A percentile compares a stretch with the other conserved stretches of the same genome.
Evolutionary conservation across 495 filamentous ascomycete genomes (phyloP).

Genomic region (Penicillium robsamsonii): DNA sequence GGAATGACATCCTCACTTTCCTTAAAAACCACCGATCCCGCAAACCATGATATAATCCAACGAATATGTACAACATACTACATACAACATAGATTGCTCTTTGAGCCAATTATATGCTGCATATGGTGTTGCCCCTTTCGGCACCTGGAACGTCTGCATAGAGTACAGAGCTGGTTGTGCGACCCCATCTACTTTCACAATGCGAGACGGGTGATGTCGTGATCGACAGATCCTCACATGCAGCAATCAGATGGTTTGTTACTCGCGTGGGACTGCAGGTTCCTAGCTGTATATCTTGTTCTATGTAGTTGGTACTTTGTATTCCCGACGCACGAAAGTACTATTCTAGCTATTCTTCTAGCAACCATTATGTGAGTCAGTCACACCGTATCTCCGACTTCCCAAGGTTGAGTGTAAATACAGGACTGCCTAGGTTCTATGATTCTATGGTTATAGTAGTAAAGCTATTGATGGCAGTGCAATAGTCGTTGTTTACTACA

Average conservation of each 20-base stretch:
- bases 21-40: not conserved
- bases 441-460: not conserved
- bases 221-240: slow-evolving; percentile 17
- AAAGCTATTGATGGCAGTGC: not conserved
- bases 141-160: not conserved
- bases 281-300: not conserved
- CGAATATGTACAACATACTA: not conserved
- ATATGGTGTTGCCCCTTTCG: not conserved
- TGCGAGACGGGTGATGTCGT: slow-evolving; percentile 13
- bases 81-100: not conserved
- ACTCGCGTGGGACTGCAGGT: not conserved
- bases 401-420: not conserved
- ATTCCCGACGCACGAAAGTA: not conserved
- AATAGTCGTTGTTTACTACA: not conserved
- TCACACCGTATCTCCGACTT: not conserved
- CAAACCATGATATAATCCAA: not conserved
- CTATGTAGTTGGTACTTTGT: not conserved
- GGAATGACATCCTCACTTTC: not conserved
- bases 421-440: not conserved
- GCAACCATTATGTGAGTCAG: not conserved
- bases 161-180: not conserved
- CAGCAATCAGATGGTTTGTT: not conserved
- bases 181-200: not conserved
- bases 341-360: not conserved
- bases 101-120: not conserved